These are phyloP conservation scores for California macrophylla DNA, from an alignment of 441 rosid species.

Conservation along the genomic window DNA sequence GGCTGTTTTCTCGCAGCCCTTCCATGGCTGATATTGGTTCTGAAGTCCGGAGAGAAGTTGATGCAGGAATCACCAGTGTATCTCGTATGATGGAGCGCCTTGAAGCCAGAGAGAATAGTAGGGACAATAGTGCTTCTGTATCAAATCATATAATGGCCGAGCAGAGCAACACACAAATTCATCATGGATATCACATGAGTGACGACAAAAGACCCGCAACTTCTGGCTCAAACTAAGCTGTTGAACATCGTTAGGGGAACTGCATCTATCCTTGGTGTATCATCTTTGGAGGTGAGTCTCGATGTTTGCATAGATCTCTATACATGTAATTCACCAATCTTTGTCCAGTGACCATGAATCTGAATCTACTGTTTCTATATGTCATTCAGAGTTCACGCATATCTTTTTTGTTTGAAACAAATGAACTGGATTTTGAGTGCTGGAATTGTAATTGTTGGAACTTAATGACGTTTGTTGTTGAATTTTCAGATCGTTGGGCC, in stretches of 20 bases:
- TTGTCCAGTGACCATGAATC: not conserved
- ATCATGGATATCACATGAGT: constrained; percentile 19
- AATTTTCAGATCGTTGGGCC: constrained; percentile 24
- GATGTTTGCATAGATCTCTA: not conserved
- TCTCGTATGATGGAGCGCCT: constrained; percentile 42
- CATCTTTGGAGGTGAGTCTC: constrained; percentile 46
- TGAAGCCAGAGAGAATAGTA: constrained; percentile 42
- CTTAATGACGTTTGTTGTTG: not conserved
- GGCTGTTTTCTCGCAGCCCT: constrained; percentile 44
- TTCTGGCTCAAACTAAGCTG: constrained; percentile 31
- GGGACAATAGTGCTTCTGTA: constrained; percentile 31
- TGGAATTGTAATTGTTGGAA: not conserved
- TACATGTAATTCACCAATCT: not conserved
- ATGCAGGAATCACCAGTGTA: constrained; percentile 39
- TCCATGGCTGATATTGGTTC: constrained; percentile 41
- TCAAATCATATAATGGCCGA: constrained; percentile 28
- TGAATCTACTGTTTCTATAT: not conserved
- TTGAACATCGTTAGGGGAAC: constrained; percentile 18
- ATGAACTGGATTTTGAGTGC: too few species aligned
- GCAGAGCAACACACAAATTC: constrained; percentile 18
- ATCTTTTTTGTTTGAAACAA: too few species aligned
- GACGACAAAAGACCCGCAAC: constrained; percentile 26
- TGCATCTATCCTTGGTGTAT: constrained; percentile 42
- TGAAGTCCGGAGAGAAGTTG: constrained; percentile 45
- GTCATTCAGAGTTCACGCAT: too few species aligned